Percentiles rank a stretch among this genome's conserved stretches.
phyloP scores from a whole-genome alignment of 495 filamentous ascomycete genomes.

The Parmelia sp. region DNA sequence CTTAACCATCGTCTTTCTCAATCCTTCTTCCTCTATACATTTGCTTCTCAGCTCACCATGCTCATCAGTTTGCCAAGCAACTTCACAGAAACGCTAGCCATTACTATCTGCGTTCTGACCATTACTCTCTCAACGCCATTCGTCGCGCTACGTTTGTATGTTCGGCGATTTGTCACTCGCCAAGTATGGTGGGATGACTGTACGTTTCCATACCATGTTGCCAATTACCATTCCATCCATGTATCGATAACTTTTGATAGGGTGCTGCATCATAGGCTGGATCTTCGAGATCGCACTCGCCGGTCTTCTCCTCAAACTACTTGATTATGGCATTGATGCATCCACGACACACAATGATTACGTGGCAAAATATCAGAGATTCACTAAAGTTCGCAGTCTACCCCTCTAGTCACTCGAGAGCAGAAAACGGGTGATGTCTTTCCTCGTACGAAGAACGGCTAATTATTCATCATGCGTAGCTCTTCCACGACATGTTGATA shows the following conservation, averaged over 20 bases:
- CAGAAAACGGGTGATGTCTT: not conserved
- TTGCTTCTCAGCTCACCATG: too few relatives aligned
- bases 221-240: not conserved
- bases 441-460: not conserved
- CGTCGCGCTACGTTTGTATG: slow-evolving; percentile 22
- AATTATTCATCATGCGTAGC: slow-evolving; percentile 1
- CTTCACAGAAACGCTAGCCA: too few relatives aligned
- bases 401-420: not conserved
- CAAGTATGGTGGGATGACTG: slow-evolving; percentile 29
- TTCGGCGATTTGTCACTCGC: slow-evolving; percentile 15
- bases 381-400: slow-evolving; percentile 19
- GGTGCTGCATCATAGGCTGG: slow-evolving; percentile 23
- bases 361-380: slow-evolving; percentile 14
- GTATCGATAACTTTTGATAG: slow-evolving; percentile 13
- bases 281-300: slow-evolving; percentile 20
- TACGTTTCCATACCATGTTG: not conserved
- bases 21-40: too few relatives aligned
- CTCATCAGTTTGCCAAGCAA: too few relatives aligned
- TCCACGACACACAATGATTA: too few relatives aligned
- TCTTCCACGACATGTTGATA: slow-evolving; percentile 25
- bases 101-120: slow-evolving; percentile 13
- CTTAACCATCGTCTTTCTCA: too few relatives aligned
- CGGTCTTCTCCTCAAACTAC: slow-evolving; percentile 17
- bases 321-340: slow-evolving; percentile 22
- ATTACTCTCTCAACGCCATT: slow-evolving; percentile 18